Conservation (phyloP, 495 filamentous ascomycete species). For the Penicillium nucicola region DNA sequence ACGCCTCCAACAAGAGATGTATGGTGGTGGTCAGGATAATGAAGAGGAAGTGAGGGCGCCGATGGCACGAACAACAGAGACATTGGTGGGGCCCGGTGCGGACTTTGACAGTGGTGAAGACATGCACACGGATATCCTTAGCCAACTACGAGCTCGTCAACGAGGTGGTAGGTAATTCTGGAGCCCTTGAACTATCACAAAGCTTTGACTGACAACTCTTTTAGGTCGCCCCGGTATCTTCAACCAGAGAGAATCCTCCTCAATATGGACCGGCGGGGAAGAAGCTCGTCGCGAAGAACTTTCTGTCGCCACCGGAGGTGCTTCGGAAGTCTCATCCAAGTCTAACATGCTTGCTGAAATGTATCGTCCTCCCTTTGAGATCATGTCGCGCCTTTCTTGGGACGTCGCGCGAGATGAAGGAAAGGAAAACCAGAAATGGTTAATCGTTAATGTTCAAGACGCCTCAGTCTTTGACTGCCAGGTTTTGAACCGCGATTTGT, state of each 20-base stretch:
- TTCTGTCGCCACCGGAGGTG: slow-evolving; percentile 65
- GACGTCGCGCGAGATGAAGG: slow-evolving; percentile 80
- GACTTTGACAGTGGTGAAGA: slow-evolving; percentile 58
- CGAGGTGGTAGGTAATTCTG: slow-evolving; percentile 35
- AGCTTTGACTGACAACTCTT: slow-evolving; percentile 7
- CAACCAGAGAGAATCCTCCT: slow-evolving; percentile 66
- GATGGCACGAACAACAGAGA: slow-evolving; percentile 88
- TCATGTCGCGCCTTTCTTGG: slow-evolving; percentile 73
- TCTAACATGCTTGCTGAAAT: slow-evolving; percentile 77
- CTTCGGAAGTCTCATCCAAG: slow-evolving; percentile 68
- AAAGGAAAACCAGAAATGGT: slow-evolving; percentile 85
- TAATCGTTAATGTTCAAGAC: slow-evolving; percentile 94
- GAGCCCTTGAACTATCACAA: background rate
- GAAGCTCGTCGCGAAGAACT: slow-evolving; percentile 49
- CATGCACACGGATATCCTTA: slow-evolving; percentile 59
- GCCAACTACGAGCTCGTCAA: slow-evolving; percentile 60
- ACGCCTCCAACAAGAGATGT: slow-evolving; percentile 88
- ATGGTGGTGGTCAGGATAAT: slow-evolving; percentile 49
- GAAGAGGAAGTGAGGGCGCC: slow-evolving; percentile 79
- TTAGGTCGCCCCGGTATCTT: slow-evolving; percentile 73
- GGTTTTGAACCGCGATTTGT: slow-evolving; percentile 86
- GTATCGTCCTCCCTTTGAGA: slow-evolving; percentile 84
- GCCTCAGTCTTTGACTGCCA: slow-evolving; percentile 89
- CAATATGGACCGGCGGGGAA: slow-evolving; percentile 71
- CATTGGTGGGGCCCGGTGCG: slow-evolving; percentile 70